phyloP scores from a whole-genome alignment of 495 filamentous ascomycete species.

The Aspergillus asperescens region DNA sequence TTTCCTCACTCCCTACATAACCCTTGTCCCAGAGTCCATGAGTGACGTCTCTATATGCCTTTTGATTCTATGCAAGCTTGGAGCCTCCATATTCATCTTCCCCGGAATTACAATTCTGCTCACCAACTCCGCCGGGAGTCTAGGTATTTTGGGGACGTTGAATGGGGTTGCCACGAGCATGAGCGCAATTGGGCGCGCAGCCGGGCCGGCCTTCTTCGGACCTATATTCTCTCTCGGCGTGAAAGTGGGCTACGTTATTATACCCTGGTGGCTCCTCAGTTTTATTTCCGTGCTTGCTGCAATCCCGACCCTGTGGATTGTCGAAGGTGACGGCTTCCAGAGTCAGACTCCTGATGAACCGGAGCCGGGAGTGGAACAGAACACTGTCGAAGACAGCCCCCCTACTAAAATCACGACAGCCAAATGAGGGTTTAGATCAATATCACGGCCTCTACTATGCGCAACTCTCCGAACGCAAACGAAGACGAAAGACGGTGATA shows the following conservation, averaged over 20 bases:
- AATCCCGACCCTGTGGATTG: constrained; percentile 62
- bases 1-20: constrained; percentile 67
- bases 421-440: not conserved
- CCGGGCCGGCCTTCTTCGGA: constrained; percentile 66
- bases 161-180: constrained; percentile 84
- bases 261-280: constrained; percentile 74
- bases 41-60: constrained; percentile 42
- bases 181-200: constrained; percentile 69
- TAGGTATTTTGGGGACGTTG: constrained; percentile 76
- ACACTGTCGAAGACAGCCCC: constrained; percentile 11
- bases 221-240: constrained; percentile 65
- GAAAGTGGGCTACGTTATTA: constrained; percentile 61
- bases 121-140: constrained; percentile 73
- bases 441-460: not conserved
- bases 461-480: not conserved
- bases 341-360: constrained; percentile 19
- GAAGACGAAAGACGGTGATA: not conserved
- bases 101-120: constrained; percentile 84
- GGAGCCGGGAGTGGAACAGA: constrained; percentile 26
- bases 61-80: constrained; percentile 56
- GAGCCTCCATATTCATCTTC: constrained; percentile 72
- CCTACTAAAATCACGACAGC: not conserved
- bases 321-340: constrained; percentile 71
- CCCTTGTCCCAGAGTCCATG: constrained; percentile 47
- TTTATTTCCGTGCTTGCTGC: constrained; percentile 54